A percentile compares a stretch with the other conserved stretches of the same genome.
Conservation (phyloP, 2,329 filamentous ascomycete genomes). For the Calycina herbarum region DNA sequence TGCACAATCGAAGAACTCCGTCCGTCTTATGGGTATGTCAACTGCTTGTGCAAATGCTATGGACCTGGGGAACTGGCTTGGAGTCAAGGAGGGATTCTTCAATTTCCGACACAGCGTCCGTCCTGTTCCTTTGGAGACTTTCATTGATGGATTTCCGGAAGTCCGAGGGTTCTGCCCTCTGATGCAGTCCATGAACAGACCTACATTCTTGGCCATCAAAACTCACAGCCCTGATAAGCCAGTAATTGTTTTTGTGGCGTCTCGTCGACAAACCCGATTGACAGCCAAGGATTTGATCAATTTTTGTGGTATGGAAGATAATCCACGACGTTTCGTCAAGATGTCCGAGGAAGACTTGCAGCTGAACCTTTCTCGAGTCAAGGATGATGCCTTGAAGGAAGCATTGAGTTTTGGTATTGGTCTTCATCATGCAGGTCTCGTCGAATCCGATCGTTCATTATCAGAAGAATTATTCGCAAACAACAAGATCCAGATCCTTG, state of each 20-base stretch:
- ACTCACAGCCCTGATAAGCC: slow-evolving; percentile 94
- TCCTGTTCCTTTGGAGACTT: slow-evolving; percentile 92
- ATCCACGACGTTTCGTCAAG: slow-evolving; percentile 85
- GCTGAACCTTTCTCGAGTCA: slow-evolving; percentile 82
- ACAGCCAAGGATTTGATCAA: slow-evolving; percentile 97
- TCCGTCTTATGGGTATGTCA: slow-evolving; percentile 96
- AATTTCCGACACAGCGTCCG: slow-evolving; percentile 98
- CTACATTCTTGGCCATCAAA: slow-evolving; percentile 95
- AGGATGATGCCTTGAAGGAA: slow-evolving; percentile 89
- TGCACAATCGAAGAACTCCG: slow-evolving; percentile 83
- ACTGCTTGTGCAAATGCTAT: slow-evolving; percentile 95
- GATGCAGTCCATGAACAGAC: slow-evolving; percentile 99
- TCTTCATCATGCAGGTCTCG: slow-evolving; percentile 92
- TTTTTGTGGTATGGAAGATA: slow-evolving; percentile 97
- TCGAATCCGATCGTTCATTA: slow-evolving; percentile 89
- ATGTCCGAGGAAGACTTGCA: slow-evolving; percentile 96
- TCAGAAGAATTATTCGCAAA: slow-evolving; percentile 94
- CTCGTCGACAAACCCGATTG: slow-evolving; percentile 87
- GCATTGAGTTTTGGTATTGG: slow-evolving; percentile 97
- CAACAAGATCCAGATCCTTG: slow-evolving; percentile 96
- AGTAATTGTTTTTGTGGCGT: slow-evolving; percentile 97
- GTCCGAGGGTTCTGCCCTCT: slow-evolving; percentile 92
- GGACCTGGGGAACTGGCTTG: slow-evolving; percentile 93
- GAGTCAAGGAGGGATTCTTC: slow-evolving; percentile 92
- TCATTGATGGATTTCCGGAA: slow-evolving; percentile 96